Evolutionary conservation across 306 rosid genomes (phyloP).

Genomic region (Prunus dulcis): DNA sequence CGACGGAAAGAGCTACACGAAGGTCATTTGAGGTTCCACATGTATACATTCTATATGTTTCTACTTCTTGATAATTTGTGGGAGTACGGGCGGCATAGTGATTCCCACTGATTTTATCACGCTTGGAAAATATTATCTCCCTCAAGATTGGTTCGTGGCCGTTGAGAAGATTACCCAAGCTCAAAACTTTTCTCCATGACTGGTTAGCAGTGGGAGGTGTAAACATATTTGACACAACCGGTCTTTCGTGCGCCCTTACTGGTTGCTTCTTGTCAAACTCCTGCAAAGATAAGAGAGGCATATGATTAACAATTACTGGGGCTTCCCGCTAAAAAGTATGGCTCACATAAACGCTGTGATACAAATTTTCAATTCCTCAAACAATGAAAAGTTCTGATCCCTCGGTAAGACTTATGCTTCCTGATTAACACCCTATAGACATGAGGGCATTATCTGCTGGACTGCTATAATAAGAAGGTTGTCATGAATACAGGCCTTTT

Average conservation of each 20-base stretch:
- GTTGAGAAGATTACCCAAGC: constrained; percentile 99
- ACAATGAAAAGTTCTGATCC: neutral
- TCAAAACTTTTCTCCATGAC: constrained; percentile 89
- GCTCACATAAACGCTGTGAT: neutral
- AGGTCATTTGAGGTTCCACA: constrained; percentile 91
- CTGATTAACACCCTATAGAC: neutral
- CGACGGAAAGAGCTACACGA: constrained; percentile 82
- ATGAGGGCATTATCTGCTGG: neutral
- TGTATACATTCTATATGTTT: constrained; percentile 82
- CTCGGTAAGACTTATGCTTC: neutral
- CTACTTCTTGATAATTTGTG: constrained; percentile 51
- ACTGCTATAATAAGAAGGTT: neutral
- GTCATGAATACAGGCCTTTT: constrained; percentile 16
- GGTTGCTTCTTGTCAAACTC: constrained; percentile 61
- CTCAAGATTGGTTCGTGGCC: constrained; percentile 91
- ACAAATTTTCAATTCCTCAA: neutral
- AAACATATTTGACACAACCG: constrained; percentile 69
- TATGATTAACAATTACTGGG: neutral
- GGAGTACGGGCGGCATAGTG: constrained; percentile 64
- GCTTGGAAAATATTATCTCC: constrained; percentile 72
- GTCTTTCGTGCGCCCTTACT: constrained; percentile 61
- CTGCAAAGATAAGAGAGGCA: constrained; percentile 34
- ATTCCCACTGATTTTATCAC: constrained; percentile 62
- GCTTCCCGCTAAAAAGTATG: neutral
- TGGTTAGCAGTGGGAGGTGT: constrained; percentile 83